Evolutionary conservation across 331 rosid genomes (phyloP).

Genomic region (Cydonia oblonga): DNA sequence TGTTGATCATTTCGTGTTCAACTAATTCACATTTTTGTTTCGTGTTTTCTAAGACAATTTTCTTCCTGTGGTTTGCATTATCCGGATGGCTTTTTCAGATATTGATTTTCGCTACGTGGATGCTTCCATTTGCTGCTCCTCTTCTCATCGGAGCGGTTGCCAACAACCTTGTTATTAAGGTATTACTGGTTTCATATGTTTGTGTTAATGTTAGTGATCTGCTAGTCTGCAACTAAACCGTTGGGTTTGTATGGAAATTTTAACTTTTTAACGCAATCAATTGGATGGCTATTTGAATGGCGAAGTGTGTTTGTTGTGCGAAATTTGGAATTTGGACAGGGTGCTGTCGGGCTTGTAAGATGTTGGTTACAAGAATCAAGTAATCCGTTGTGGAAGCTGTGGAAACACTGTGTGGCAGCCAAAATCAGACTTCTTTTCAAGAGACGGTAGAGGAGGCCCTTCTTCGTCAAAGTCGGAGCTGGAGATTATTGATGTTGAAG

Average conservation of each 20-base stretch:
- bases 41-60: slow-evolving; percentile 42
- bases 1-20: neutral
- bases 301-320: neutral
- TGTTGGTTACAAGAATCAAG: slow-evolving; percentile 69
- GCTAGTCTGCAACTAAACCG: neutral
- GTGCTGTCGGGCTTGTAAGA: slow-evolving; percentile 86
- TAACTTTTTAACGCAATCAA: neutral
- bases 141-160: slow-evolving; percentile 81
- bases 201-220: slow-evolving; percentile 3
- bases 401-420: slow-evolving; percentile 98
- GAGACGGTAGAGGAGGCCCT: slow-evolving; percentile 22
- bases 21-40: neutral
- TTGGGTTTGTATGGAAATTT: neutral
- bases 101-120: slow-evolving; percentile 62
- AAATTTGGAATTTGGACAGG: slow-evolving; percentile 32
- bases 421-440: slow-evolving; percentile 50
- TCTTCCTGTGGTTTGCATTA: slow-evolving; percentile 85
- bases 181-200: slow-evolving; percentile 7
- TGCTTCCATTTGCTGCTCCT: slow-evolving; percentile 94
- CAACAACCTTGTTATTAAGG: slow-evolving; percentile 73
- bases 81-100: slow-evolving; percentile 92
- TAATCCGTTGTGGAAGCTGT: slow-evolving; percentile 64
- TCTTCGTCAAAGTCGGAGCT: slow-evolving; percentile 55
- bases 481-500: slow-evolving; percentile 74
- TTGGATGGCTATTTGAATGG: neutral